These are phyloP conservation scores for Syzygium jambos DNA, from an alignment of 345 rosid genomes.

Conservation along the genomic window DNA sequence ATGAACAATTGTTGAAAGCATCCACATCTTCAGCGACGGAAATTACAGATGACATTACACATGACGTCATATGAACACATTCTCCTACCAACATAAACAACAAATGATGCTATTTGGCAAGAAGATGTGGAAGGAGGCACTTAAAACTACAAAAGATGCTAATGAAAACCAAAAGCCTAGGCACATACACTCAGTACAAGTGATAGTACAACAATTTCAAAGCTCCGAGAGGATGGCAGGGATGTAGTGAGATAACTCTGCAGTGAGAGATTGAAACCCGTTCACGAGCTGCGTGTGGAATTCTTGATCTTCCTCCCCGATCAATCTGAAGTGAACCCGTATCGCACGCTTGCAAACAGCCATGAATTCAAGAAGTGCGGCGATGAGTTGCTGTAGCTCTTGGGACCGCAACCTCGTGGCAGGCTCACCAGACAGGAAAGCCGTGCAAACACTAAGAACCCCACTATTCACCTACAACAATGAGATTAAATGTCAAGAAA, in stretches of 20 bases:
- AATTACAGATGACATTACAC: not conserved
- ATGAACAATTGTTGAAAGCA: not conserved
- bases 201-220: conserved; percentile 12
- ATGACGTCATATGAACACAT: not conserved
- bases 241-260: conserved; percentile 92
- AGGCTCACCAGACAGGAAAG: conserved; percentile 97
- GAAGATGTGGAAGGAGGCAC: not conserved
- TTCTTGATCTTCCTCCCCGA: conserved; percentile 97
- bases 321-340: conserved; percentile 83
- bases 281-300: conserved; percentile 99
- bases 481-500: not conserved
- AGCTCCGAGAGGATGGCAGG: conserved; percentile 98
- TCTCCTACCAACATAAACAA: not conserved
- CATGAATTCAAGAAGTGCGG: conserved; percentile 97
- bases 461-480: conserved; percentile 89
- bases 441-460: conserved; percentile 95
- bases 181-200: not conserved
- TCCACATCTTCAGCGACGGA: not conserved
- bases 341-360: conserved; percentile 99
- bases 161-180: not conserved
- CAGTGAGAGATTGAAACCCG: conserved; percentile 97
- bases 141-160: not conserved
- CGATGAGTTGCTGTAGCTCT: conserved; percentile 95
- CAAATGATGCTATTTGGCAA: not conserved
- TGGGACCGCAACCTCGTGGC: conserved; percentile 94